Base-by-base conservation (phyloP, 2,329 filamentous ascomycete genomes). In the Didymella arachidicola region DNA sequence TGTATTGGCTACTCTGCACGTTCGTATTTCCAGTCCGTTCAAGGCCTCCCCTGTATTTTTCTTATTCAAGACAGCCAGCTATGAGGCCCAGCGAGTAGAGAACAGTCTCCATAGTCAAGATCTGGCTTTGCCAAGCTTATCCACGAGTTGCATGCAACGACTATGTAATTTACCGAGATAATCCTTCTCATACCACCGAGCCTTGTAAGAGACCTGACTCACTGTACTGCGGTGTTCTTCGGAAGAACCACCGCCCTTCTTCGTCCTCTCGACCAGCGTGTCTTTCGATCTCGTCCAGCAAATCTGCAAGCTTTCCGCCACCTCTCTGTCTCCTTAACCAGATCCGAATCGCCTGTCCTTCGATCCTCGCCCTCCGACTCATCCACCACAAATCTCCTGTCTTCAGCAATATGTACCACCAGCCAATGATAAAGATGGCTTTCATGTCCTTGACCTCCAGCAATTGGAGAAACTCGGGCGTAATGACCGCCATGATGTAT, bases 361-460 rank as follows among this genome's bases (percentile, higher is more conserved):
- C 71, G 3, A 73, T 47, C 30, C 47, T 65, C 5, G 71, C 70
- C 10, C 72, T 62, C 11, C 64, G 38, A 18, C 51, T 60, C 55
- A 75, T 56, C 72, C 72, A 73, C 72, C 72, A 75, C 25, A 71
- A 18, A 10, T 65, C 61, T 1, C 63, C 66, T 19, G 60, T 42
- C 3, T 59, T 55, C 34, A 72, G 38, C 47, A 82, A 81, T 10
- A 81, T 80, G 68, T 83, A 85, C 84, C 84, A 88, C 72, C 82
- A 84, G 0, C 81, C 78, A n/a, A 87, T 70, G 34, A 88, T 64
- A 11, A 87, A 68, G 59, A 88, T 66, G 0, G 85, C 85, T 27
- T 79, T 75, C 0, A 81, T 72, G 43, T 88, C 85, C 59, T 84
- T 87, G 0, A 61, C 36, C 44, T 79, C 71, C 0, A 88, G 65